phyloP scores from a whole-genome alignment of 768 basidiomycete genomes.

The Leccinum broughii region DNA sequence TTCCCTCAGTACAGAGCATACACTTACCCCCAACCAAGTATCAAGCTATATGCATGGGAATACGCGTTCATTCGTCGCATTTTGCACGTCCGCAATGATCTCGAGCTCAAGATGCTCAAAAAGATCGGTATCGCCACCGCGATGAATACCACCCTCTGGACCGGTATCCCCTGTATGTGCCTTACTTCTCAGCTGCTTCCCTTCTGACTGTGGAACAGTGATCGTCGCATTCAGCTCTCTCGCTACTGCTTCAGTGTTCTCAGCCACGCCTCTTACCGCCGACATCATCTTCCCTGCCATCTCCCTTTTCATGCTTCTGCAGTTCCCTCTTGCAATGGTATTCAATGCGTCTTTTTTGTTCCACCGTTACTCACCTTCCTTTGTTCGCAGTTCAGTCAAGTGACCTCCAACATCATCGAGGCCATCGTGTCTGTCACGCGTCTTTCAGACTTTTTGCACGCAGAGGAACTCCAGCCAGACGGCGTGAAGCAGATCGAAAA shows the following conservation, averaged over 20 bases:
- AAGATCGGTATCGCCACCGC: constrained; percentile 81
- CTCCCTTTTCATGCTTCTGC: constrained; percentile 82
- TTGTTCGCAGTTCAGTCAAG: constrained; percentile 56
- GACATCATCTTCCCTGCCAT: constrained; percentile 97
- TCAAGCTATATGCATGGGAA: constrained; percentile 96
- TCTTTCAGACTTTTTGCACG: constrained; percentile 70
- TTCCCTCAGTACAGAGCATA: background rate
- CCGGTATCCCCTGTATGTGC: constrained; percentile 56
- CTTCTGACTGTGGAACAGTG: constrained; percentile 34
- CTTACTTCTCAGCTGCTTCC: background rate
- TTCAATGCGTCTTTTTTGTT: constrained; percentile 7
- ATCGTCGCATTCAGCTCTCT: constrained; percentile 85
- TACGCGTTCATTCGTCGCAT: constrained; percentile 82
- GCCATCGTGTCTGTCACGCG: constrained; percentile 82
- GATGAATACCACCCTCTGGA: constrained; percentile 63
- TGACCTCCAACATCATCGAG: constrained; percentile 82
- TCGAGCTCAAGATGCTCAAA: constrained; percentile 77
- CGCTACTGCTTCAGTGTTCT: constrained; percentile 63
- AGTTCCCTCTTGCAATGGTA: constrained; percentile 86
- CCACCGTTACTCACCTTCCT: constrained; percentile 3
- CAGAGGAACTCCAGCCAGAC: constrained; percentile 79
- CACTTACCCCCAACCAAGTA: constrained; percentile 44
- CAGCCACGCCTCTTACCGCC: constrained; percentile 71
- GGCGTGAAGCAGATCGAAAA: constrained; percentile 58
- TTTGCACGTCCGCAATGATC: constrained; percentile 75